Evolutionary conservation across 306 rosid species (phyloP), one percentile per base, ranked within the genome.

Genomic region (Macrotyloma uniflorum): DNA sequence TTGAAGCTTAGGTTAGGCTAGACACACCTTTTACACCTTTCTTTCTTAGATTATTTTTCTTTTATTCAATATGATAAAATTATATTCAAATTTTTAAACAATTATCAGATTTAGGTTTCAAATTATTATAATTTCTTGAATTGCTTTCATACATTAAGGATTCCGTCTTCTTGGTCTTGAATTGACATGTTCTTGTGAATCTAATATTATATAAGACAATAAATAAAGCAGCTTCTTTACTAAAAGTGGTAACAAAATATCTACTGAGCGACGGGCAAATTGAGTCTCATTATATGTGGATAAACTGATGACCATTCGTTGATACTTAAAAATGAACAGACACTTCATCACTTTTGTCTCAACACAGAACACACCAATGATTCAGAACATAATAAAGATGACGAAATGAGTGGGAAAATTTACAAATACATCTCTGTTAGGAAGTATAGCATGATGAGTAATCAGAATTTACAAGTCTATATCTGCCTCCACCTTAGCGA

Each of bases 1-100:
- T 57, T 93, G 75, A 78, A 36, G 76, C 36, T 55, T 78, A 65
- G 77, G 51, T 42, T 58, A 42, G 78, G 33, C 24, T 49, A 59
- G 28, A 72, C 32, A 67, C 18, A 54, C 32, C 24, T 28, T 18
- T 62, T 19, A 2, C 23, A 43, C 32, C 24, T 64, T 74, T 62
- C 22, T 67, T 36, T 36, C 19, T 30, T 75, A 45, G 38, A 47
- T 49, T 72, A 3, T 24, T 64, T 73, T 64, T 38, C 26, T 5
- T 79, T 33, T 12, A 26, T 66, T 43, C 35, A 72, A 33, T 12
- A 32, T 19, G 61, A 11, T 14, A 64, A 1, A 38, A 42, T 67
- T n/a, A 15, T 36, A n/a, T 67, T 59, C 57, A 58, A 57, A 19
- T 8, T 76, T 65, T 54, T 54, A 33, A 19, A 14, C 32, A 36